phyloP scores from a whole-genome alignment of 23 red algal species.

The Gracilaria caudata region DNA sequence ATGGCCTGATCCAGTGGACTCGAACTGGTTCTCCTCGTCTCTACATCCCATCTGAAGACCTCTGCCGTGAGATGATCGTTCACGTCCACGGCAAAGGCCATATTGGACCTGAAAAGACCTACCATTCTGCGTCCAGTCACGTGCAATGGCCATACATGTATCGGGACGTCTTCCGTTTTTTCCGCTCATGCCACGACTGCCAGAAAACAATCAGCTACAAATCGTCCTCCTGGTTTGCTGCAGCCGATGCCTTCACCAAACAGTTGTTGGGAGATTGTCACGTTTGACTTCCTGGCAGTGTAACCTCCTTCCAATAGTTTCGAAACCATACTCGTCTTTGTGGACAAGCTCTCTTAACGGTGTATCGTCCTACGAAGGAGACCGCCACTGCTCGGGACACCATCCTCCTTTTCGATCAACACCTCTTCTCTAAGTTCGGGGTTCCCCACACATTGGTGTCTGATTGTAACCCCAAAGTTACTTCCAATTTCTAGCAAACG shows the following conservation, averaged over 20 bases:
- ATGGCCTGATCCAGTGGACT: conserved; percentile 15
- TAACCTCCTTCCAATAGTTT: not conserved
- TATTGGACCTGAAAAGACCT: conserved; percentile 26
- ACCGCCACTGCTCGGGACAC: not conserved
- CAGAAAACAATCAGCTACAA: not conserved
- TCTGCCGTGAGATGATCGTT: not conserved
- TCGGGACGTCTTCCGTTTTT: not conserved
- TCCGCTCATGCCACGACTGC: not conserved
- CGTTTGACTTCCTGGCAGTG: conserved; percentile 35
- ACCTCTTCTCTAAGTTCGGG: conserved; percentile 19
- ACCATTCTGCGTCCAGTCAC: not conserved
- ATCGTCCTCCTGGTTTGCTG: conserved; percentile 1
- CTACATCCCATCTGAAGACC: not conserved
- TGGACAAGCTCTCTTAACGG: conserved; percentile 28
- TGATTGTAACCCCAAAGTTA: not conserved
- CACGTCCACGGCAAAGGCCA: not conserved
- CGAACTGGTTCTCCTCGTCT: conserved; percentile 1
- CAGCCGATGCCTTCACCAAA: conserved; percentile 1
- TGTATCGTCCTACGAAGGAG: not conserved
- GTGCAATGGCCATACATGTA: conserved; percentile 23
- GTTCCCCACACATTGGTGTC: not conserved
- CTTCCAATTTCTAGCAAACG: not conserved
- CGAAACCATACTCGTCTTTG: conserved; percentile 2
- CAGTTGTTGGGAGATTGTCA: conserved; percentile 32
- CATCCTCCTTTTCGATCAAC: not conserved